Evolutionary conservation across 768 basidiomycete genomes (phyloP), one percentile per base, ranked within the genome.

Genomic region (Suillus variegatus): DNA sequence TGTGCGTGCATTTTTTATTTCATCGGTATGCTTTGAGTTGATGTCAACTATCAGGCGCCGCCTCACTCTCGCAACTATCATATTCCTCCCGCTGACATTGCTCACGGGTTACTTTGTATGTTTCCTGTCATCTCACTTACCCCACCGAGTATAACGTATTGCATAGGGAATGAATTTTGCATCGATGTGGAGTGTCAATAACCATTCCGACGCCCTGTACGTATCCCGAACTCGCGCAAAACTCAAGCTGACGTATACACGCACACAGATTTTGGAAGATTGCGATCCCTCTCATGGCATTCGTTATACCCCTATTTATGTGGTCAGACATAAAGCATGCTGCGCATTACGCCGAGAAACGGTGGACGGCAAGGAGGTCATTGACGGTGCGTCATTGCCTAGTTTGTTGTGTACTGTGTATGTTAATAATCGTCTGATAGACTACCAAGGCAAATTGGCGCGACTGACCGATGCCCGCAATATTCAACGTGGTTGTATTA

Each of bases 21-120:
- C 56, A 18, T 18, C 8, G 10, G 13, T 46, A 52, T 68, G 64
- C 38, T 64, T 43, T 13, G 54, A 51, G 9, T 32, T 41, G 10
- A 63, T 43, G 8, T 32, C 9, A 5, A 46, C 14, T 41, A 14
- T 22, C 64, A 88, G 86, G 86, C 86, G 86, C 47, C 84, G 84
- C 57, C 78, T 91, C 47, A 91, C 89, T 8, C 77, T 89, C 16
- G 86, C 85, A 4, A 91, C 88, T 1, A 88, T 91, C 70, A 86
- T 90, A 70, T 90, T 86, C 80, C 75, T 92, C 10, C 90, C 89
- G 2, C 76, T 92, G 63, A 90, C 89, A 4, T 78, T 90, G 12
- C 81, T 91, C 22, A 90, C 88, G 22, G 88, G 89, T 58, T 91
- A 89, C 75, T 90, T 91, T 69, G 90, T 88, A 69, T 66, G 86